These are phyloP conservation scores for Aspergillus ellipticus DNA, from an alignment of 495 filamentous ascomycete species.

Conservation along the genomic window DNA sequence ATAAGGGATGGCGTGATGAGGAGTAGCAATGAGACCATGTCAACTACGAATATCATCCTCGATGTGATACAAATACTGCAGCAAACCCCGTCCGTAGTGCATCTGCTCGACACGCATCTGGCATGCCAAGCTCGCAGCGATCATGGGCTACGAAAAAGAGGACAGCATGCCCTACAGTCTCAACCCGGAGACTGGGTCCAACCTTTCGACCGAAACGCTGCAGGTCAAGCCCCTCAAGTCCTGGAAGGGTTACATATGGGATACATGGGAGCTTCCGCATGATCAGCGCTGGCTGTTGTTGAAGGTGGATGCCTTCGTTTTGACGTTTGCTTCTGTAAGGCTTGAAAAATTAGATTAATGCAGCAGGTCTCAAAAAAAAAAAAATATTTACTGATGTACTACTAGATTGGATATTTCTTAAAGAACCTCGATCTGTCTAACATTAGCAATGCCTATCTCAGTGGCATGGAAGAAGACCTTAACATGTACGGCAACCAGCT, in stretches of 20 bases:
- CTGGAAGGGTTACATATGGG: constrained; percentile 46
- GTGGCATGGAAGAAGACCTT: constrained; percentile 44
- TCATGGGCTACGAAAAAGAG: not conserved
- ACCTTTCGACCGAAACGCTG: not conserved
- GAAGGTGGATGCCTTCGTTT: constrained; percentile 51
- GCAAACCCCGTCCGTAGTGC: no score
- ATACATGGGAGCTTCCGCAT: constrained; percentile 49
- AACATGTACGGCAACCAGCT: constrained; percentile 44
- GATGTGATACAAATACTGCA: no score
- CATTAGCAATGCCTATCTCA: constrained; percentile 47
- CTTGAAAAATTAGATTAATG: no score
- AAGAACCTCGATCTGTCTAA: constrained; percentile 52
- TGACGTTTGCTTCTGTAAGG: constrained; percentile 40
- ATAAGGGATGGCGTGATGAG: no score
- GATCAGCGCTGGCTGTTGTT: constrained; percentile 53
- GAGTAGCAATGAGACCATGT: no score
- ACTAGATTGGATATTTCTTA: constrained; percentile 44
- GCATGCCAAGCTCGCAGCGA: not conserved
- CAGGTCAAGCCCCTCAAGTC: constrained; percentile 10
- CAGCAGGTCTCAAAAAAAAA: no score
- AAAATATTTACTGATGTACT: no score
- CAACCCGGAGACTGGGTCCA: not conserved
- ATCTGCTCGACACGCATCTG: no score
- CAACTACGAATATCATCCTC: no score
- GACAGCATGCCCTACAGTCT: not conserved